Base-by-base conservation (phyloP, 768 basidiomycete genomes). In the Cystobasidium ongulense region DNA sequence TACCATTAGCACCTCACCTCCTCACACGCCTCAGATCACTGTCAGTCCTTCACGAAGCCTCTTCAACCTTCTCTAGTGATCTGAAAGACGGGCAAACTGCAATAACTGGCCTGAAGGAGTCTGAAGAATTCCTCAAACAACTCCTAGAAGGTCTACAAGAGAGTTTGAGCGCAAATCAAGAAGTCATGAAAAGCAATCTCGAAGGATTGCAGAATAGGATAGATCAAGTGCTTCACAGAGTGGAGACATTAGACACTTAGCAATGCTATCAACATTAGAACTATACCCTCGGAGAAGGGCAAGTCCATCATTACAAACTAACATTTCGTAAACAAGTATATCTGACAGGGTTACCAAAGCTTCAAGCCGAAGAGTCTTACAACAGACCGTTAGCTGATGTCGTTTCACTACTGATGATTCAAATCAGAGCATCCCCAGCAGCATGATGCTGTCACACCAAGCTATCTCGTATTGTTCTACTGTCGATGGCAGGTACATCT, bases 21-120 rank as follows among this genome's bases (percentile, higher is more conserved):
- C 85, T 99, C 29, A 87, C 90, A 1, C 90, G 95, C 17, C 82
- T 99, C 41, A 87, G 91, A 43, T 93, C 92, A 11, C 84, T 99
- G 2, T 88, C 90, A 10, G 80, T 86, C 0, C 81, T 99, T 74
- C 95, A 99, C 78, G 85, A 88, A 0, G 87, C 90, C 61, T 91
- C 95, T 0, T 85, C 88, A 0, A 86, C 88, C 29, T 93, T 97
- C 78, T 86, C 88, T 64, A 84, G 83, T 25, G 86, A 87, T 1
- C 83, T 97, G 1, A 81, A 84, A 18, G 80, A 84, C 7, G 63
- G 80, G 3, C 61, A 80, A 38, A 23, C 21, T 43, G 39, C 54
- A 38, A 64, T 53, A 35, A 33, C 15, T 3, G 21, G 64, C 0
- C 82, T 94, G 36, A 89, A 90, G 80, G 86, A 87, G 70, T 89